Percentiles rank a stretch among this genome's conserved stretches.
Conservation (phyloP, 352 stramenopile species). For the Phytopythium sindhum region DNA sequence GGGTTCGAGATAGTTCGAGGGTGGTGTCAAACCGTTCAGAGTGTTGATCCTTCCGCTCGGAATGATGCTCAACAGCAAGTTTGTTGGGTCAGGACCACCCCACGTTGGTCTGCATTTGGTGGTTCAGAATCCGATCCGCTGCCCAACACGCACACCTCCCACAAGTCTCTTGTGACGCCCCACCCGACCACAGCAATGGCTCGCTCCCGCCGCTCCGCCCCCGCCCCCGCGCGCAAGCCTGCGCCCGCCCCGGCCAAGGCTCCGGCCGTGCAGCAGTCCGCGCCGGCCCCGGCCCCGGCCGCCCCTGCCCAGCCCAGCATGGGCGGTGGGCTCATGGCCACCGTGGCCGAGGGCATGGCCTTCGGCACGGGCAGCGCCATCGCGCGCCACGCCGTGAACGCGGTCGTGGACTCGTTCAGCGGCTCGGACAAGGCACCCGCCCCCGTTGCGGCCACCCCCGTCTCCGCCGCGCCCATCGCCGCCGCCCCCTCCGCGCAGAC, state of each 20-base stretch:
- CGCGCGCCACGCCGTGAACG: constrained; percentile 85
- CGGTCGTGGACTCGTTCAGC: constrained; percentile 63
- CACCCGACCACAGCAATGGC: constrained; percentile 35
- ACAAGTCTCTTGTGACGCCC: constrained; percentile 7
- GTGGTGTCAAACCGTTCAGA: not conserved
- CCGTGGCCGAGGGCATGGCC: constrained; percentile 95
- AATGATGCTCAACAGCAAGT: constrained; percentile 12
- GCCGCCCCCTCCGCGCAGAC: constrained; percentile 16
- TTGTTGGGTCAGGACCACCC: constrained; percentile 9
- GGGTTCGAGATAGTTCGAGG: not conserved
- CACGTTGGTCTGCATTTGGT: not conserved
- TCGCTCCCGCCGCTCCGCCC: constrained; percentile 57
- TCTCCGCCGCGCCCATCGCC: constrained; percentile 5
- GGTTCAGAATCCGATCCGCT: constrained; percentile 4
- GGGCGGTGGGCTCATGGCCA: constrained; percentile 91
- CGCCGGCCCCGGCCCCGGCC: constrained; percentile 25
- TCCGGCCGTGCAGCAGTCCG: constrained; percentile 26
- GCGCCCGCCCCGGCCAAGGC: constrained; percentile 22
- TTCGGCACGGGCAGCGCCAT: constrained; percentile 96
- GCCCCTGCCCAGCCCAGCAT: constrained; percentile 55
- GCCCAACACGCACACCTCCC: constrained; percentile 17
- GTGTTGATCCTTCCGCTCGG: constrained; percentile 2
- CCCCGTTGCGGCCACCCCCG: not conserved
- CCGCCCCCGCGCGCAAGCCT: constrained; percentile 42
- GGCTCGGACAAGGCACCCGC: constrained; percentile 37